Base-by-base conservation (phyloP, 2,329 filamentous ascomycete species). In the Diaporthe nobilis region DNA sequence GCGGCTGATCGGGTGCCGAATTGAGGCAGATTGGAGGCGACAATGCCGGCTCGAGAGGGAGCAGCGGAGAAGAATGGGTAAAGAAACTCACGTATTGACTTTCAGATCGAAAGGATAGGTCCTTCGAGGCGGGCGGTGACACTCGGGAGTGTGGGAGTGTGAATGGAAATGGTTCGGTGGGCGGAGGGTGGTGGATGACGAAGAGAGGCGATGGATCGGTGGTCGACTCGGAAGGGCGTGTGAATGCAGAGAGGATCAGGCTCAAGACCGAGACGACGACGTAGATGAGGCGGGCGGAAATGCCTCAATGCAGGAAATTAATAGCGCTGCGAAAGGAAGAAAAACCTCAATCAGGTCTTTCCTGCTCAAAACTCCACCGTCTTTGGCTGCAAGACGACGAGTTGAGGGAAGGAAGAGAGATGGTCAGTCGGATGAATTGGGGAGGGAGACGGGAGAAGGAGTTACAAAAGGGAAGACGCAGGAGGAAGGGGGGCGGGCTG, bases 401-500 rank as follows among this genome's bases (percentile, higher is more conserved):
- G 61, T 75, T 68, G 57, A 60, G 67, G 58, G 73, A 74, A 53
- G 61, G 68, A 49, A 47, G 65, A 70, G 13, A 76, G 67, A 28
- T 71, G 60, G 67, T 37, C 28, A 53, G 34, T 77, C 60, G 42
- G 39, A n/a, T 60, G 10, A 44, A 53, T 37, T 47, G 72, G 55
- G 61, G 67, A 75, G 74, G 75, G 75, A 76, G 74, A 76, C 77
- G 77, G 75, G 75, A 74, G 71, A 67, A 61, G 71, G 73, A 74
- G 65, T 71, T 76, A 72, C 79, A 76, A 73, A 68, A 76, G 47
- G 72, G 71, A 72, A 76, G 71, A 70, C 67, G 63, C 63, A 63
- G 60, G 68, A 71, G 77, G 78, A 79, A 78, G 73, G 79, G 67
- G 75, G 57, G 22, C 74, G 74, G 77, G 75, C 25, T 34, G 75